These are phyloP conservation scores for Coleophoma crateriformis DNA, from an alignment of 2,329 filamentous ascomycete genomes.

Conservation along the genomic window DNA sequence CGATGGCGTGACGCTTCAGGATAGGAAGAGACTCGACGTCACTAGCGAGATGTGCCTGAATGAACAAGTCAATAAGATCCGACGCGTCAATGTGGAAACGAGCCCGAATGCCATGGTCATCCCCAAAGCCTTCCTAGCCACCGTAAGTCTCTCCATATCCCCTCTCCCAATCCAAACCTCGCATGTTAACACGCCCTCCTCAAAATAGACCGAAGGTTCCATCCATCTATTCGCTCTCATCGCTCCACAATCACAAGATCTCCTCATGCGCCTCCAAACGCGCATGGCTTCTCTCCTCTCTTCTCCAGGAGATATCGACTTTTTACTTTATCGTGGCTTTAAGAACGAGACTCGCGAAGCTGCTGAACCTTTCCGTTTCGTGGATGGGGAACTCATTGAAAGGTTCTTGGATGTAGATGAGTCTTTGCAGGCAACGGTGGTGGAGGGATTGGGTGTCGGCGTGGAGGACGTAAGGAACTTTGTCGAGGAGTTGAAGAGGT, in stretches of 20 bases:
- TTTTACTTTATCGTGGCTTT: conserved; percentile 78
- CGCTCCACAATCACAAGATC: conserved; percentile 63
- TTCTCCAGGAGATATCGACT: conserved; percentile 68
- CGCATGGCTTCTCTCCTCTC: conserved; percentile 62
- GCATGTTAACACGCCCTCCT: too few relatives aligned
- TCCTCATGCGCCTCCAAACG: conserved; percentile 76
- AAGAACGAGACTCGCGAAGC: conserved; percentile 64
- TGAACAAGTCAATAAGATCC: conserved; percentile 89
- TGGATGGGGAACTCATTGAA: conserved; percentile 90
- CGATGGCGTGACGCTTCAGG: conserved; percentile 68
- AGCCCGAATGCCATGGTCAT: conserved; percentile 62
- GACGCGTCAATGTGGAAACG: conserved; percentile 63
- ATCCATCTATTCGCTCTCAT: conserved; percentile 88
- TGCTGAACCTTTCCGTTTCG: conserved; percentile 76
- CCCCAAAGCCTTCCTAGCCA: conserved; percentile 82
- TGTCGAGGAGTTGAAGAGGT: conserved; percentile 55
- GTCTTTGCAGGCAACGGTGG: conserved; percentile 46
- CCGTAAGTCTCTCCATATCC: conserved; percentile 50
- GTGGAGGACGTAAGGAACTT: conserved; percentile 57
- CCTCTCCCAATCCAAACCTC: background rate
- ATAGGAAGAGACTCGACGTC: conserved; percentile 64
- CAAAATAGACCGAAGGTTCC: conserved; percentile 71
- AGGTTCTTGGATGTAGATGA: conserved; percentile 70
- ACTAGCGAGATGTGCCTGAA: conserved; percentile 81
- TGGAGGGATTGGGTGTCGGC: conserved; percentile 50